phyloP scores from a whole-genome alignment of 257 asterid genomes.

The Solanum medicagineum region DNA sequence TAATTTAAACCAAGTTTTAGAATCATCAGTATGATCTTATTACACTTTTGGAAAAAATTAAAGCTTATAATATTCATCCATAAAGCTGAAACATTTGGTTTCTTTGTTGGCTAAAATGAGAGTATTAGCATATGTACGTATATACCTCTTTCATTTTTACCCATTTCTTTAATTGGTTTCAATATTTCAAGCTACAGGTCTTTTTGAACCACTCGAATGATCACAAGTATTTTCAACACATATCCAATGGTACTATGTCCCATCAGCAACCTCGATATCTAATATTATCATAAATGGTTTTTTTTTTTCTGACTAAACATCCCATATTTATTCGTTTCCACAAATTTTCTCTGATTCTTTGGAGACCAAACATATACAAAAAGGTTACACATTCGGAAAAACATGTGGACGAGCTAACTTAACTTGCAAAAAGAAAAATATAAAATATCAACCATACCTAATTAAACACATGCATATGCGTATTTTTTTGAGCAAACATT shows the following conservation, averaged over 20 bases:
- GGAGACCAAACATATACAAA: background rate
- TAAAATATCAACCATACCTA: background rate
- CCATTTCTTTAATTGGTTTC: background rate
- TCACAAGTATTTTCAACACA: background rate
- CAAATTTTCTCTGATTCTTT: background rate
- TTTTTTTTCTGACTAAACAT: background rate
- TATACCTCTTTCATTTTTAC: too few species aligned
- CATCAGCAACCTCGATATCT: background rate
- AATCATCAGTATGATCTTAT: too few species aligned
- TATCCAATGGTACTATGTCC: background rate
- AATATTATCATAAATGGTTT: background rate
- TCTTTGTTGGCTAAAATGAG: too few species aligned
- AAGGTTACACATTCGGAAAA: background rate
- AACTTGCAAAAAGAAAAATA: background rate
- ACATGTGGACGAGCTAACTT: background rate
- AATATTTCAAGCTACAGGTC: background rate
- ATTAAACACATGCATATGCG: background rate
- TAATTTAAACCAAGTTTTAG: too few species aligned
- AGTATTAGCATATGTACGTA: too few species aligned
- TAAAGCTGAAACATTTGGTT: too few species aligned
- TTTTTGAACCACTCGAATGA: background rate
- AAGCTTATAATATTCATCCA: too few species aligned
- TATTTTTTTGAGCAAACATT: background rate
- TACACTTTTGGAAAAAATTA: too few species aligned
- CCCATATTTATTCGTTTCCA: background rate